Base-by-base conservation (phyloP, 2,329 filamentous ascomycete genomes). In the Malbranchea zuffiana region DNA sequence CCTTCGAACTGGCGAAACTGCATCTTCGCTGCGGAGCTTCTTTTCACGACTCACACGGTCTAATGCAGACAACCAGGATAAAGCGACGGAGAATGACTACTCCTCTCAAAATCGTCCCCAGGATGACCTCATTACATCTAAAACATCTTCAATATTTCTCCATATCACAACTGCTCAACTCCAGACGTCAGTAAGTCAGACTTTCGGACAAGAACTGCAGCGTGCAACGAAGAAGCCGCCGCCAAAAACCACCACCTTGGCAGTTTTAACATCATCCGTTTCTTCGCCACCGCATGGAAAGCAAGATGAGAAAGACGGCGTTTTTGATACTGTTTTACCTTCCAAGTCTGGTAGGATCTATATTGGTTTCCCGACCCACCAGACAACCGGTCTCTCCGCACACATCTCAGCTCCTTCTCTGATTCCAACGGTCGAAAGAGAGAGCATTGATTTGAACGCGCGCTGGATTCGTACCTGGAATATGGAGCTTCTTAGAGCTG, bases 201-300 rank as follows among this genome's bases (percentile, higher is more conserved):
- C 69, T 25, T 85, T 96, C 50, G 78, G 85, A 2, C 71, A 78
- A 1, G 92, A 98, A 55, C 72, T 98, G 7, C 86, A 96, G 62
- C 76, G 92, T 43, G 90, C 92, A 11, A 98, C 92, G 1, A 95
- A 96, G 62, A 98, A 98, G 53, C 84, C 87, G 2, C 90, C 92
- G 0, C 90, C 90, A 1, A 94, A 85, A 55, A 73, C 72, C 7
- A 92, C 90, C 0, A 83, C 78, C 35, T 73, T 98, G 17, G 81
- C 88, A 5, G 82, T 96, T 21, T 62, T 98, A 32, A 95, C 87
- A 1, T 86, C 88, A 0, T 93, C 88, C 53, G 84, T 93, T 49
- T 85, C 90, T 50, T 71, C 2, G 80, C 82, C 0, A 68, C 78
- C 40, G 69, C 67, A 11, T 73, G 33, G 17, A 4, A 20, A 15